Base-by-base conservation (phyloP, 495 filamentous ascomycete species). In the Xylaria scruposa region DNA sequence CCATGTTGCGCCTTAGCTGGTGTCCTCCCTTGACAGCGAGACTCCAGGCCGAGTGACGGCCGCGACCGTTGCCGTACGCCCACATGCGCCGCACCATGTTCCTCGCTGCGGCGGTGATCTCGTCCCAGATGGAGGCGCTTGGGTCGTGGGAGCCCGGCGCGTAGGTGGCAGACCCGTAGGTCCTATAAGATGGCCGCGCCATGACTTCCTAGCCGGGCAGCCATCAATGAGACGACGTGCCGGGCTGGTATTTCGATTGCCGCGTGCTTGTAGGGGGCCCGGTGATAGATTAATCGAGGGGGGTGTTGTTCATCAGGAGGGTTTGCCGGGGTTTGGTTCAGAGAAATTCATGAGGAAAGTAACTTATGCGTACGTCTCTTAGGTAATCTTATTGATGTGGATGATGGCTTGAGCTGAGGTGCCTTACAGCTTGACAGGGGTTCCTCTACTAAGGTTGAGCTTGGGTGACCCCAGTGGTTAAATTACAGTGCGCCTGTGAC, bases 1-100 rank as follows among this genome's bases (percentile, higher is more conserved):
- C 76, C 78, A 87, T 53, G 65, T 87, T 86, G 74, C 73, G 76
- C 59, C 76, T 73, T 61, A 85, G 47, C 53, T 79, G 78, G 10
- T 80, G 77, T 0, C 70, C 79, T 12, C 62, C 64, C 33, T 76
- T 77, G 36, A 78, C 72, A 49, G 77, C 38, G 29, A 78, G 61
- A 5, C 67, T 74, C 63, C 74, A 72, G 8, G 72, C 76, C 67
- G 81, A 74, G 31, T 76, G 80, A 9, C 80, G 74, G 40, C 84
- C 81, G 47, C 75, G 80, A 51, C 80, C 79, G 63, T 78, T 74
- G 49, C 63, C 64, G 58, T 78, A 79, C 9, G 46, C 77, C 82
- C 81, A 84, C 68, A 78, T 71, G 21, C 76, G 80, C 44, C 73
- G 70, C 10, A 81, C 61, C 61, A 78, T 72, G 5, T 38, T 69